These are phyloP conservation scores for Aspergillus pseudonomiae DNA, from an alignment of 2,329 filamentous ascomycete species.

Conservation along the genomic window DNA sequence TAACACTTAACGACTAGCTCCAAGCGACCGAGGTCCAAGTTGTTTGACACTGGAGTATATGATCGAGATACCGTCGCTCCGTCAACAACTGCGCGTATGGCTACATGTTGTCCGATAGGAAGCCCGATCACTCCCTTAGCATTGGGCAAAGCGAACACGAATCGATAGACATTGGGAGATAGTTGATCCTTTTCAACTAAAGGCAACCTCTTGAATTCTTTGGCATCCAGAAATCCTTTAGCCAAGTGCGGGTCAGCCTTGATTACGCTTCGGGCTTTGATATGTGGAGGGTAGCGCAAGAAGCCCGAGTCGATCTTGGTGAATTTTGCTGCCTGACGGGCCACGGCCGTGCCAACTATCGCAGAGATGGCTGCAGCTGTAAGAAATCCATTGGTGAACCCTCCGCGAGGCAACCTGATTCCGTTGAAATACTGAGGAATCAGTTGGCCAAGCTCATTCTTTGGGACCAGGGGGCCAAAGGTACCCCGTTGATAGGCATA, in stretches of 20 bases:
- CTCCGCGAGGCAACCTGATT: slow-evolving; percentile 17
- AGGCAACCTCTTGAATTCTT: slow-evolving; percentile 52
- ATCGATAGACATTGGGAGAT: slow-evolving; percentile 41
- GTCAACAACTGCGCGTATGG: slow-evolving; percentile 53
- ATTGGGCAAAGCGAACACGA: slow-evolving; percentile 54
- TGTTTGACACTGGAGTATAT: slow-evolving; percentile 54
- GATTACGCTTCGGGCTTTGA: slow-evolving; percentile 43
- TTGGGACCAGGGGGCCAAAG: slow-evolving; percentile 3
- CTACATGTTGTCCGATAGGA: slow-evolving; percentile 61
- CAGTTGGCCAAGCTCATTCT: not conserved
- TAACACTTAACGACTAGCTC: slow-evolving; percentile 43
- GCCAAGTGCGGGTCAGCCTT: slow-evolving; percentile 44
- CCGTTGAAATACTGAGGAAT: slow-evolving; percentile 6
- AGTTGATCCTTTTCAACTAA: slow-evolving; percentile 36
- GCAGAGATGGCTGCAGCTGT: slow-evolving; percentile 23
- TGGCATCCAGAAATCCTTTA: slow-evolving; percentile 55
- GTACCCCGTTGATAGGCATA: slow-evolving; percentile 28
- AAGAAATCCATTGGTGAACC: slow-evolving; percentile 27
- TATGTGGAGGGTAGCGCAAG: slow-evolving; percentile 39
- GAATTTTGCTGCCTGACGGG: slow-evolving; percentile 19
- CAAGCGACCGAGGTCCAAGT: slow-evolving; percentile 35
- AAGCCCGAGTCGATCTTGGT: slow-evolving; percentile 31
- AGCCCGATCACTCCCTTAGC: slow-evolving; percentile 53
- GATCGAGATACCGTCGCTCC: slow-evolving; percentile 53
- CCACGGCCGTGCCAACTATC: slow-evolving; percentile 16